Evolutionary conservation across 2,329 filamentous ascomycete species (phyloP), one percentile per base, ranked within the genome.

Genomic region (Didymellaceae sp.): DNA sequence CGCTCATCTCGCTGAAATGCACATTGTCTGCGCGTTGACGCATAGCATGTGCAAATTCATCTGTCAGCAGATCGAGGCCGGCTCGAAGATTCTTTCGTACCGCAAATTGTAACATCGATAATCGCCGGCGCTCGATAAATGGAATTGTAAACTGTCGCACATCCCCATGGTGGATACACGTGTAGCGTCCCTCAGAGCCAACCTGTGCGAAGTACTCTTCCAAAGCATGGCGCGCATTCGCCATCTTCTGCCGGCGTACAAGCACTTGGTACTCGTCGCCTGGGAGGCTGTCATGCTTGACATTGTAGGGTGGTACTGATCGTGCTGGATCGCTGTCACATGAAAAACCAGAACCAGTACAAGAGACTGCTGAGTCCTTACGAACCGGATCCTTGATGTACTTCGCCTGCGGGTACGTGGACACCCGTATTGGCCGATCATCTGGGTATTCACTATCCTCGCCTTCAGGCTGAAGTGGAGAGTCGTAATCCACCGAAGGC

Each of bases 1-100:
- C 43, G 26, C 37, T 52, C 5, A 46, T 25, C 21, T 38, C 38
- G n/a, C 48, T 42, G 13, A 42, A 52, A 13, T n/a, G 13, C 5
- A 28, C 21, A 4, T 41, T 37, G 1, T 34, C 30, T 8, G 35
- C 26, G 9, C 26, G 38, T 1, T 6, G 43, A 13, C 17, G 16
- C 31, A 41, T 9, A 21, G 43, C 42, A n/a, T 26, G 21, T 9
- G 17, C 22, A 6, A 38, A 46, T 2, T 18, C 21, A 1, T 20
- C 11, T 5, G 21, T n/a, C 2, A n/a, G 5, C 1, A 42, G 24
- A 22, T 52, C 10, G 2, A 52, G n/a, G 9, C 22, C 22, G 10
- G 43, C 37, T 18, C 25, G 26, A 2, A 25, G 13, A 10, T 42
- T 38, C 24, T 52, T 42, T 1, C 42, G 43, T 17, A 52, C 42